A percentile compares a stretch with the other conserved stretches of the same genome.
Conservation (phyloP, 2,329 filamentous ascomycete genomes). For the Leptographium flavum region DNA sequence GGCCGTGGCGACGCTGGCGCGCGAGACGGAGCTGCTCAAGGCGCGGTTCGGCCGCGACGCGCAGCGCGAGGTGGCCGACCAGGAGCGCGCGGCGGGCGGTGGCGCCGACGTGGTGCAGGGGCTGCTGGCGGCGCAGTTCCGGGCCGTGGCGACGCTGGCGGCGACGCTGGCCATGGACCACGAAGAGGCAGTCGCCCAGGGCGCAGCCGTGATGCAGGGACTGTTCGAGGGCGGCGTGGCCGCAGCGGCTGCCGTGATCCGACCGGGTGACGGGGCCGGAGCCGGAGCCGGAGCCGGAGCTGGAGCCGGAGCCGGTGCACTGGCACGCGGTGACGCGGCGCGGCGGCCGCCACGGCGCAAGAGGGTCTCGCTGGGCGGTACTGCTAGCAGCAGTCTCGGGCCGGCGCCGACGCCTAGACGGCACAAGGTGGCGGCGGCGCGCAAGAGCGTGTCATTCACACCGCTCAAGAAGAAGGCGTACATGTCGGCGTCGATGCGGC, state of each 20-base stretch:
- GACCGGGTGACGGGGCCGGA: conserved; percentile 61
- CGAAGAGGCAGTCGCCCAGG: conserved; percentile 66
- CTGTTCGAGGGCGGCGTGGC: conserved; percentile 64
- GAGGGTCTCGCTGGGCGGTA: conserved; percentile 25
- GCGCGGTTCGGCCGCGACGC: conserved; percentile 69
- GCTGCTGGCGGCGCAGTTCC: conserved; percentile 80
- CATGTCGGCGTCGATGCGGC: conserved; percentile 41
- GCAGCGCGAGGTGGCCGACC: conserved; percentile 61
- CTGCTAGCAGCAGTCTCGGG: too few species aligned
- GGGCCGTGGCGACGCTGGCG: conserved; percentile 71
- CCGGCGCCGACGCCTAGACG: conserved; percentile 53
- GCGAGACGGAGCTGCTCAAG: conserved; percentile 79
- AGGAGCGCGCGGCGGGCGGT: conserved; percentile 57
- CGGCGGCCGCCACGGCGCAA: conserved; percentile 52
- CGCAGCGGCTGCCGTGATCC: conserved; percentile 71
- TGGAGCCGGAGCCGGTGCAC: conserved; percentile 53
- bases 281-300: conserved; percentile 20
- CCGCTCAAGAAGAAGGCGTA: conserved; percentile 63
- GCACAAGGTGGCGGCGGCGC: conserved; percentile 43
- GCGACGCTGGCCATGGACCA: conserved; percentile 74
- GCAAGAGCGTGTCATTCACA: conserved; percentile 67
- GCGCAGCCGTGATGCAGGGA: conserved; percentile 61
- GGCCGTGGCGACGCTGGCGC: conserved; percentile 48
- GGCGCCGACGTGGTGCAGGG: conserved; percentile 57
- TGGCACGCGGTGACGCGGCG: too few species aligned